phyloP scores from a whole-genome alignment of 2,329 filamentous ascomycete species.

The Cordyceps fumosorosea region DNA sequence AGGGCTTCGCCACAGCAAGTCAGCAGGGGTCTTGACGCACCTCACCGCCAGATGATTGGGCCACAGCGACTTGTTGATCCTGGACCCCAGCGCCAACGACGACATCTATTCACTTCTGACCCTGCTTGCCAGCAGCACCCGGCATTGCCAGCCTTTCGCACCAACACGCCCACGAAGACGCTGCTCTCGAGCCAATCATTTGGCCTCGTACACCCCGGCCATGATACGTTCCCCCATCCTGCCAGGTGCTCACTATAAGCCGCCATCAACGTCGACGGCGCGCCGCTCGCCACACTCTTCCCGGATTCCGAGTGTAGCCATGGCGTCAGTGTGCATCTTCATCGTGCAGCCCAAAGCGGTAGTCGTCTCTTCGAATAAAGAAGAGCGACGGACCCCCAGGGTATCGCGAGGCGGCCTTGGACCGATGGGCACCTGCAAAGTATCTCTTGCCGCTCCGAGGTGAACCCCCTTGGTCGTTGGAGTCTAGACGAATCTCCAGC shows the following conservation, averaged over 20 bases:
- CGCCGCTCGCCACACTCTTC: neutral
- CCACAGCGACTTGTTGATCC: neutral
- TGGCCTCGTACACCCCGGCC: neutral
- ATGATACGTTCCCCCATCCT: neutral
- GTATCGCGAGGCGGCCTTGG: neutral
- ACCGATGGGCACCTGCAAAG: constrained; percentile 7
- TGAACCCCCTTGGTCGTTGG: constrained; percentile 6
- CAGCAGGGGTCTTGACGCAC: neutral
- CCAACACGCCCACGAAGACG: neutral
- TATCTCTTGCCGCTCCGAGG: constrained; percentile 6
- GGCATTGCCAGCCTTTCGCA: neutral
- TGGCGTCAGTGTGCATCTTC: constrained; percentile 22
- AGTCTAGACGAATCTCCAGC: neutral
- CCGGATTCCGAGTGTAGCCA: constrained; percentile 12
- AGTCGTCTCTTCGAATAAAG: constrained; percentile 6
- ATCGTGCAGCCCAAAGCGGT: constrained; percentile 8
- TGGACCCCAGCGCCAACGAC: neutral
- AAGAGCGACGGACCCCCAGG: neutral
- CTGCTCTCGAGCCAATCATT: constrained; percentile 1
- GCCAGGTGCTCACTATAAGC: neutral
- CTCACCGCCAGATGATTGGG: constrained; percentile 4
- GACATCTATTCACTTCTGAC: neutral
- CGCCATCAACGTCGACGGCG: constrained; percentile 1
- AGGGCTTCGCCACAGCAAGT: neutral
- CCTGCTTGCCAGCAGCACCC: too few species aligned